Conservation (phyloP, 176 grass and related monocot species). For the Oryza longistaminata region DNA sequence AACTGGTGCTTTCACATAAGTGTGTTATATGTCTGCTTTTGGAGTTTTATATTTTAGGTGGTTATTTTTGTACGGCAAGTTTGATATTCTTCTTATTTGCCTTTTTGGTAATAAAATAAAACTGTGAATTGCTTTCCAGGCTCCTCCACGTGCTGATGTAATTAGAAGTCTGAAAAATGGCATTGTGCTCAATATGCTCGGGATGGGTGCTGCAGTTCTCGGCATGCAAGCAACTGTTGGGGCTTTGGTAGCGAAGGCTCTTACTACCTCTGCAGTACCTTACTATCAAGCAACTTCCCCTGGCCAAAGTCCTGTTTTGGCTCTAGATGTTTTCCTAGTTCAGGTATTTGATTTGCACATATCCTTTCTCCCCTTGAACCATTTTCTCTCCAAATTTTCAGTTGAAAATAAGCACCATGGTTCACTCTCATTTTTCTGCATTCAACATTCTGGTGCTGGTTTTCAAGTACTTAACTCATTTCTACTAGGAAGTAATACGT, state of each 20-base stretch:
- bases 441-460: neutral
- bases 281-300: constrained; percentile 59
- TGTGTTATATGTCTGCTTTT: constrained; percentile 1
- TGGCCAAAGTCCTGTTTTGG: constrained; percentile 83
- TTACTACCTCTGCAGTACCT: constrained; percentile 77
- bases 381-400: neutral
- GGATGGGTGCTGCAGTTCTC: constrained; percentile 88
- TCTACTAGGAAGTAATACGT: neutral
- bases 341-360: constrained; percentile 64
- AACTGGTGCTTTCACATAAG: constrained; percentile 4
- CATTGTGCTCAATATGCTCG: constrained; percentile 73
- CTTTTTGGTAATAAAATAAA: neutral
- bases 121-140: constrained; percentile 51
- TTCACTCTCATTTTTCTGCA: neutral
- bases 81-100: constrained; percentile 16
- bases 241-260: constrained; percentile 89
- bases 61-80: neutral
- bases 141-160: constrained; percentile 86
- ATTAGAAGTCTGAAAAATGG: constrained; percentile 96
- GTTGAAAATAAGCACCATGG: neutral
- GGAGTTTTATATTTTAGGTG: neutral
- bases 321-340: constrained; percentile 94
- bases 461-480: neutral
- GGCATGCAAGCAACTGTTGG: constrained; percentile 98
- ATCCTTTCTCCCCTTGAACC: neutral